Base-by-base conservation (phyloP, 257 asterid genomes). In the Prunella vulgaris region DNA sequence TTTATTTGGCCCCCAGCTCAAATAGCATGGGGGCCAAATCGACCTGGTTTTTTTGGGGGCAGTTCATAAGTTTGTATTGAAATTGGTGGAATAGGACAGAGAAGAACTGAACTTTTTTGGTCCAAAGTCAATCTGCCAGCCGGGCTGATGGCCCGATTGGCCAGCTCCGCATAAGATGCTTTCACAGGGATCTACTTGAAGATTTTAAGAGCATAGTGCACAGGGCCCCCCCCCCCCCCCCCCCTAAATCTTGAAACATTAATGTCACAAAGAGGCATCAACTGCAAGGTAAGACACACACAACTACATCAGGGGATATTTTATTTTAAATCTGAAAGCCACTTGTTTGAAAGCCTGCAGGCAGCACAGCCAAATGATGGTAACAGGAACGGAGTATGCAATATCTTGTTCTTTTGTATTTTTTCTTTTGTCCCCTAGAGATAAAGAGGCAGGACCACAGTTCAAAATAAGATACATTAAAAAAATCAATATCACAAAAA, bases 301-400 rank as follows among this genome's bases (percentile, higher is more conserved):
- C 71, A 51, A 66, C 59, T 20, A 27, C 65, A 68, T 46, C 60
- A 73, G 37, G 64, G 49, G 28, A 58, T 32, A 69, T 63, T 70
- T 63, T 77, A 63, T 70, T 40, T 67, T 33, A 35, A 56, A 53
- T 40, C 52, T 53, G 78, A 72, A 67, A 68, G 68, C 58, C 69
- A 67, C 78, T 52, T 60, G 60, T 60, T 66, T 52, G 60, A 56
- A 28, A 64, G 68, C 72, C 83, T 51, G 74, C 79, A 64, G 62
- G 71, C 70, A 74, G 64, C 72, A 74, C 77, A 70, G 68, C 79
- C 61, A 64, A 69, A 14, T 53, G 76, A 74, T 60, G 12, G 71
- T 44, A 59, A 74, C 61, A 44, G 49, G 25, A 71, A 17, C 22
- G 75, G 54, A 66, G 62, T 67, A 69, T 40, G 73, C 67, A 40